Evolutionary conservation across 192 early-diverging fungal species (phyloP).

Genomic region (Backusella parvicylindrica): DNA sequence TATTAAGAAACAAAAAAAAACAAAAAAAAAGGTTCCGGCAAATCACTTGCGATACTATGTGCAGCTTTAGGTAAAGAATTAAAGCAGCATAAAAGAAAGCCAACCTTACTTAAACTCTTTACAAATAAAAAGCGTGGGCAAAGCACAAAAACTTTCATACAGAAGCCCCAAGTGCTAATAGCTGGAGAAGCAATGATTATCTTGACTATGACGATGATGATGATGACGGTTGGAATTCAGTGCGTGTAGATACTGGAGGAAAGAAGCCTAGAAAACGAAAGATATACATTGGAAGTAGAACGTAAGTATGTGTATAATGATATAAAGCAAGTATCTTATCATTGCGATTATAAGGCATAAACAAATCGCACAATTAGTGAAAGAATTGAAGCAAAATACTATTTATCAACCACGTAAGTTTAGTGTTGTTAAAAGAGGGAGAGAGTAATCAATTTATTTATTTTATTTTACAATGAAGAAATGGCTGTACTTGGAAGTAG

Average conservation of each 20-base stretch:
- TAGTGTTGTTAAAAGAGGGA: neutral
- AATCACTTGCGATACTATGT: slow-evolving; percentile 71
- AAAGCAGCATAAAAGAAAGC: slow-evolving; percentile 13
- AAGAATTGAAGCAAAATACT: slow-evolving; percentile 54
- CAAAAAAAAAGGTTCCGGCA: slow-evolving; percentile 61
- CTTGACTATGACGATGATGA: neutral
- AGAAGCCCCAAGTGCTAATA: neutral
- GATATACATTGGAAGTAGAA: slow-evolving; percentile 40
- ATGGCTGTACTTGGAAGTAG: slow-evolving; percentile 53
- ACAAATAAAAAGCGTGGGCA: slow-evolving; percentile 9
- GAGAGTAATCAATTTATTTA: neutral
- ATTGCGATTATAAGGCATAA: slow-evolving; percentile 34
- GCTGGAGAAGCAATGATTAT: neutral
- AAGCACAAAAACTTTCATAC: neutral
- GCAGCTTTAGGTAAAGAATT: slow-evolving; percentile 52
- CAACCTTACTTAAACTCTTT: neutral
- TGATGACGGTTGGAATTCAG: too few relatives aligned
- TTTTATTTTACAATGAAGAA: neutral
- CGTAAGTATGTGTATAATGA: slow-evolving; percentile 1
- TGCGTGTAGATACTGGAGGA: neutral
- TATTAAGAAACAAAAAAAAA: neutral
- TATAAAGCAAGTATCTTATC: neutral
- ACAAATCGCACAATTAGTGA: slow-evolving; percentile 54
- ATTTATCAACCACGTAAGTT: slow-evolving; percentile 41
- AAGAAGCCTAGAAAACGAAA: too few relatives aligned